A percentile compares a stretch with the other conserved stretches of the same genome.
phyloP scores from a whole-genome alignment of 805 yeast species.

The Spathaspora gorwiae region DNA sequence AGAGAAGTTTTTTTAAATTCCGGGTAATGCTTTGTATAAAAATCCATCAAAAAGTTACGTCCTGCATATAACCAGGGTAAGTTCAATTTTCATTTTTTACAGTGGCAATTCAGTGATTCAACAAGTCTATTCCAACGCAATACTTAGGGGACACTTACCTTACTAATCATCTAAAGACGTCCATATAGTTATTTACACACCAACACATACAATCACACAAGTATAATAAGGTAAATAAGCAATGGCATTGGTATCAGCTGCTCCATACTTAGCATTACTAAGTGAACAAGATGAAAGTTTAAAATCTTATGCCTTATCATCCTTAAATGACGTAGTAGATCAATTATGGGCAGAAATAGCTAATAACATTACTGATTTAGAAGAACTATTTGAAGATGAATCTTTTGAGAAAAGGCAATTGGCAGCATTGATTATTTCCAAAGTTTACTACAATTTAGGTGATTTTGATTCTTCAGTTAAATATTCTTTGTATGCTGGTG shows the following conservation, averaged over 20 bases:
- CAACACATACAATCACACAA: no score
- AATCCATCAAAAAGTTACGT: no score
- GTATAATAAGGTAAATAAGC: not conserved
- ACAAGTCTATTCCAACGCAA: not conserved
- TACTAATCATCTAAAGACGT: no score
- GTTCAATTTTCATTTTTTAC: not conserved
- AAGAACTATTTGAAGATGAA: constrained; percentile 84
- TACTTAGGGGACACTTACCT: no score
- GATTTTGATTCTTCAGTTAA: constrained; percentile 88
- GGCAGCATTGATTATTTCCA: constrained; percentile 91
- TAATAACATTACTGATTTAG: constrained; percentile 80
- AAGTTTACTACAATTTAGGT: constrained; percentile 86
- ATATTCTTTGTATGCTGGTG: constrained; percentile 82
- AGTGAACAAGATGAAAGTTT: constrained; percentile 74
- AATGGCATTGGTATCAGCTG: constrained; percentile 76
- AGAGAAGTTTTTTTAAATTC: no score
- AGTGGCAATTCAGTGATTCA: not conserved
- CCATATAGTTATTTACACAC: no score
- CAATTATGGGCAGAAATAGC: constrained; percentile 98
- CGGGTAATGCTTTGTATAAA: no score
- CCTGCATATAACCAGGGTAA: no score
- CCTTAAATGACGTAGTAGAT: constrained; percentile 78
- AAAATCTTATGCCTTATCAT: constrained; percentile 78
- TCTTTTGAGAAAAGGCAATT: constrained; percentile 69
- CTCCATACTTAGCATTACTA: constrained; percentile 85